Evolutionary conservation across 192 early-diverging fungal species (phyloP), one percentile per base, ranked within the genome.

Genomic region (Backusella psychrophila): DNA sequence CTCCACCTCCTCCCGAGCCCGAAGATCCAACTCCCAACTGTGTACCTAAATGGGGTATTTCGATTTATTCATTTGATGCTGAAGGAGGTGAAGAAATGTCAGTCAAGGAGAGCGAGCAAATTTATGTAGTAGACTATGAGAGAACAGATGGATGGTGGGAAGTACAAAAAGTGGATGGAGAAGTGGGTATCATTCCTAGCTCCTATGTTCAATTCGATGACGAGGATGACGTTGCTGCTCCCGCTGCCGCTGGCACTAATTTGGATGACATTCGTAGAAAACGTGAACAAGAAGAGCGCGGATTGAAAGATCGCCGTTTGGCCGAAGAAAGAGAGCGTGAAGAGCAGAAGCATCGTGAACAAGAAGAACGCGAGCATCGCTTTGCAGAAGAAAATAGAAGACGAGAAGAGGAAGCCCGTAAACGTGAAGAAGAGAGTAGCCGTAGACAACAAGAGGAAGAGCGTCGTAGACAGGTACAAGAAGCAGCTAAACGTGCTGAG

Each of bases 81-180:
- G 86, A 91, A 33, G 92, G 93, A 56, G 88, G 90, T 8, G 97
- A 96, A 71, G 97, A 99, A 84, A 80, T 99, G 15, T 85, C 87
- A 4, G 94, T 99, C 19, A 72, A 78, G 0, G 96, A 95, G 73
- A 91, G 93, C 69, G 95, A 97, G 63, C 87, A 92, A 34, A 80
- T 99, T 44, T 79, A 95, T 75, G 91, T 98, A 9, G 78, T 96
- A 7, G 97, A 98, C 82, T 87, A 89, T 72, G 90, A 90, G 14
- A 92, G 93, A 67, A 87, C 88, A 49, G 84, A 90, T 7, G 96
- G 97, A 67, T 99, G 98, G 98, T 96, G 94, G 94, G 89, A 93
- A 49, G 78, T 93, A 59, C 83, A 87, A 9, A 85, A 86, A 15
- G 84, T 86, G 19, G 86, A 90, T 75, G 86, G 82, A 6, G 46